Percentiles rank a stretch among this genome's conserved stretches.
Conservation (phyloP, 2,329 filamentous ascomycete genomes). For the Periconia sp. region DNA sequence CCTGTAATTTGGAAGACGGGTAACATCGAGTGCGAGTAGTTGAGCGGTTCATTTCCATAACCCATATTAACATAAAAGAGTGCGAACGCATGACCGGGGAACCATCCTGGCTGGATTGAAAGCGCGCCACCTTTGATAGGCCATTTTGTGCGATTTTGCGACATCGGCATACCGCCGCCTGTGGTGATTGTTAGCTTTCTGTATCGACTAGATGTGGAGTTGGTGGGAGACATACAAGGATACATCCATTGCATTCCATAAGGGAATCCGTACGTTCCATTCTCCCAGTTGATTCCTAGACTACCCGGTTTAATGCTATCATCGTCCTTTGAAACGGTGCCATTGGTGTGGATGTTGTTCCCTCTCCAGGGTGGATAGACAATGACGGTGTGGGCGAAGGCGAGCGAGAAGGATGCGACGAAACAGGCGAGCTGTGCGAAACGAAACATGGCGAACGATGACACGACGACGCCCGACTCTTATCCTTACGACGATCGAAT, state of each 20-base stretch:
- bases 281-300: constrained; percentile 54
- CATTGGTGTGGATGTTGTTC: constrained; percentile 82
- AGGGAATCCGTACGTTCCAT: constrained; percentile 64
- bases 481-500: no score
- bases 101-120: constrained; percentile 93
- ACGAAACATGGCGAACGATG: constrained; percentile 42
- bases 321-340: constrained; percentile 55
- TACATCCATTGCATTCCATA: constrained; percentile 97
- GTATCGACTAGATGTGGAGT: not conserved
- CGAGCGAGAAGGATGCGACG: constrained; percentile 47
- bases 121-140: constrained; percentile 86
- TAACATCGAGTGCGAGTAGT: constrained; percentile 87
- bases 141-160: constrained; percentile 89
- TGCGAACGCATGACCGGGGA: constrained; percentile 82
- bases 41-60: constrained; percentile 77
- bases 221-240: constrained; percentile 71
- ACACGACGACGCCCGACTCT: no score
- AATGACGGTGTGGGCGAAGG: constrained; percentile 78
- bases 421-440: constrained; percentile 40
- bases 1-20: constrained; percentile 82
- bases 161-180: constrained; percentile 84
- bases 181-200: constrained; percentile 15
- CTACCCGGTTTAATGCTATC: constrained; percentile 44
- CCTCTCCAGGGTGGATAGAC: constrained; percentile 87
- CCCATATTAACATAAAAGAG: constrained; percentile 92